A percentile compares a stretch with the other conserved stretches of the same genome.
phyloP scores from a whole-genome alignment of 2,329 filamentous ascomycete species.

The Penicillium polonicum region DNA sequence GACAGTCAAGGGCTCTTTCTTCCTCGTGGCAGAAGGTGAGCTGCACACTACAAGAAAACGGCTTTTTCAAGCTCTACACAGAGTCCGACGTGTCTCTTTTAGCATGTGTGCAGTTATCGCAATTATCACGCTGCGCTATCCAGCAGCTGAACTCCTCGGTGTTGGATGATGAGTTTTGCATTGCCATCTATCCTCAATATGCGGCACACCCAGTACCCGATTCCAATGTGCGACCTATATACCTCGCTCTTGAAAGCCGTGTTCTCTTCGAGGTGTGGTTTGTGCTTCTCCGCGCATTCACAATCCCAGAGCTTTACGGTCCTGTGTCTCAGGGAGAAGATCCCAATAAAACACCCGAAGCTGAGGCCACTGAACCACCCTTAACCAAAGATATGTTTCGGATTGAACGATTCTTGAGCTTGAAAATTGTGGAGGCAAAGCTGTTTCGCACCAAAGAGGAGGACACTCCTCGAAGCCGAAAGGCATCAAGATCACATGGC shows the following conservation, averaged over 20 bases:
- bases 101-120: slow-evolving; percentile 80
- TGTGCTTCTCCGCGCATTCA: slow-evolving; percentile 84
- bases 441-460: slow-evolving; percentile 43
- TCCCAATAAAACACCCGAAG: slow-evolving; percentile 34
- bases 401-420: slow-evolving; percentile 60
- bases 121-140: slow-evolving; percentile 84
- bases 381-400: slow-evolving; percentile 62
- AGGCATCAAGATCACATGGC: slow-evolving; percentile 34
- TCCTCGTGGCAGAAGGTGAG: slow-evolving; percentile 84
- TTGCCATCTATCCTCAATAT: slow-evolving; percentile 94
- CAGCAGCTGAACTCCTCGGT: slow-evolving; percentile 89
- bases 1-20: slow-evolving; percentile 57
- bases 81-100: slow-evolving; percentile 80
- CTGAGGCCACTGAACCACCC: slow-evolving; percentile 29
- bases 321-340: slow-evolving; percentile 57
- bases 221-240: slow-evolving; percentile 81
- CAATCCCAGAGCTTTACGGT: slow-evolving; percentile 85
- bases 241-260: slow-evolving; percentile 80
- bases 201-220: slow-evolving; percentile 70
- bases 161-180: slow-evolving; percentile 86
- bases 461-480: slow-evolving; percentile 33
- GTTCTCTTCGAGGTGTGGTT: slow-evolving; percentile 98
- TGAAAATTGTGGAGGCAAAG: slow-evolving; percentile 63
- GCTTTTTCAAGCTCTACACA: slow-evolving; percentile 85
- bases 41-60: slow-evolving; percentile 91